Evolutionary conservation across 2,329 filamentous ascomycete species (phyloP).

Genomic region (Clonostachys solani): DNA sequence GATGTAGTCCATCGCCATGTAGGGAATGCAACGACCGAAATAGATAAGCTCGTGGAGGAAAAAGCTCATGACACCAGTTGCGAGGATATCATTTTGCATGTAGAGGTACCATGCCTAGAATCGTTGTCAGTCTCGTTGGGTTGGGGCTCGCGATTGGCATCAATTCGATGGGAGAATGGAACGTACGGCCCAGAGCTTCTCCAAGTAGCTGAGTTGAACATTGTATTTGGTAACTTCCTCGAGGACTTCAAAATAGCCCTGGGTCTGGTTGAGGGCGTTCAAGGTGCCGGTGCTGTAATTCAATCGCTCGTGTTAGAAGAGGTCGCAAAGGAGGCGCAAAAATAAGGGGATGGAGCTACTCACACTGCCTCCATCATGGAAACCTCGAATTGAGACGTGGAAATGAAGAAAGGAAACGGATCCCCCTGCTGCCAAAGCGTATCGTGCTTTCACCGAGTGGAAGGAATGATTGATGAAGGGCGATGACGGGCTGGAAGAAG

Average conservation of each 20-base stretch:
- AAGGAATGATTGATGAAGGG: no score
- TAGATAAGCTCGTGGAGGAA: conserved; percentile 91
- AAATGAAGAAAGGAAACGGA: no score
- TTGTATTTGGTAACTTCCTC: conserved; percentile 68
- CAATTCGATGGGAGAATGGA: conserved; percentile 6
- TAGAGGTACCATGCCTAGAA: conserved; percentile 82
- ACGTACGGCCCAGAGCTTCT: conserved; percentile 83
- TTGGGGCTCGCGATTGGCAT: not conserved
- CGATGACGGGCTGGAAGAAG: no score
- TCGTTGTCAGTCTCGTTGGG: not conserved
- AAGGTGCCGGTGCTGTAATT: conserved; percentile 49
- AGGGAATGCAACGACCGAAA: conserved; percentile 87
- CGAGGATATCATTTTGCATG: conserved; percentile 96
- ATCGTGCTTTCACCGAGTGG: no score
- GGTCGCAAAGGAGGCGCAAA: not conserved
- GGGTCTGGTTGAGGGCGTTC: conserved; percentile 40
- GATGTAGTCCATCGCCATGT: conserved; percentile 86
- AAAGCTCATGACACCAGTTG: conserved; percentile 97
- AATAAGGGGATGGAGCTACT: conserved; percentile 7
- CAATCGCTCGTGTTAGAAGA: not conserved
- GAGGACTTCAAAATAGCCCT: conserved; percentile 52
- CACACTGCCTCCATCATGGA: conserved; percentile 24
- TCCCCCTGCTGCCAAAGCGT: no score
- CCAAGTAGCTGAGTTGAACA: conserved; percentile 79
- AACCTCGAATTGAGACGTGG: no score